A percentile compares a stretch with the other conserved stretches of the same genome.
These are phyloP conservation scores for Biscutella auriculata DNA, from an alignment of 441 rosid genomes.

Conservation along the genomic window DNA sequence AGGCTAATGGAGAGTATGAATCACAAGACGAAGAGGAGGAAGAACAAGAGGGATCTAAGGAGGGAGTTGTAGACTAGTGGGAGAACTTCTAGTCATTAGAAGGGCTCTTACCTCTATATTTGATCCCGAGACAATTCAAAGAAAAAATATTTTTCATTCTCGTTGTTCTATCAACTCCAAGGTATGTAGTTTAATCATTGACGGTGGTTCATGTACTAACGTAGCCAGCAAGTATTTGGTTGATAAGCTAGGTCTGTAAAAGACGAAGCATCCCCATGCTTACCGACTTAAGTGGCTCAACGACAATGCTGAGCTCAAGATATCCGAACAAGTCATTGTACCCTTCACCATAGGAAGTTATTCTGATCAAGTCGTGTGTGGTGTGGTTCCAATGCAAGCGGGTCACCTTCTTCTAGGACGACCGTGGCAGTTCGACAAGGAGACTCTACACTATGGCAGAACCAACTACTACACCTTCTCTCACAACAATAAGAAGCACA, in stretches of 20 bases:
- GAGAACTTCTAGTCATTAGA: neutral
- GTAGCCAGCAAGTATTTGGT: neutral
- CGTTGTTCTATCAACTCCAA: neutral
- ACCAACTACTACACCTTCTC: too few species aligned
- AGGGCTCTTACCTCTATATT: neutral
- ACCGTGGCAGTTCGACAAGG: neutral
- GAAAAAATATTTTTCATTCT: neutral
- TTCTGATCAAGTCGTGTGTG: neutral
- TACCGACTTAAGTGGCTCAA: neutral
- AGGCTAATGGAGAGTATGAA: neutral
- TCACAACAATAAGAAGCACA: too few species aligned
- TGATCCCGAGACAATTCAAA: neutral
- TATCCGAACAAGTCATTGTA: neutral
- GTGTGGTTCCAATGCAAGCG: neutral
- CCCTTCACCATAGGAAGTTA: neutral
- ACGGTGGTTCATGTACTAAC: neutral
- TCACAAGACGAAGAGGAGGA: neutral
- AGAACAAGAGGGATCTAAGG: neutral
- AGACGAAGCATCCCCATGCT: neutral
- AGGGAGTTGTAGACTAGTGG: neutral
- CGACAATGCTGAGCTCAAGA: neutral
- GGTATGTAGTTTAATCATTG: too few species aligned
- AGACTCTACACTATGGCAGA: neutral
- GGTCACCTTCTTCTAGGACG: neutral
- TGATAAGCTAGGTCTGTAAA: neutral